phyloP scores from a whole-genome alignment of 202 grass and related monocot species.

The Dendrocalamus latiflorus region DNA sequence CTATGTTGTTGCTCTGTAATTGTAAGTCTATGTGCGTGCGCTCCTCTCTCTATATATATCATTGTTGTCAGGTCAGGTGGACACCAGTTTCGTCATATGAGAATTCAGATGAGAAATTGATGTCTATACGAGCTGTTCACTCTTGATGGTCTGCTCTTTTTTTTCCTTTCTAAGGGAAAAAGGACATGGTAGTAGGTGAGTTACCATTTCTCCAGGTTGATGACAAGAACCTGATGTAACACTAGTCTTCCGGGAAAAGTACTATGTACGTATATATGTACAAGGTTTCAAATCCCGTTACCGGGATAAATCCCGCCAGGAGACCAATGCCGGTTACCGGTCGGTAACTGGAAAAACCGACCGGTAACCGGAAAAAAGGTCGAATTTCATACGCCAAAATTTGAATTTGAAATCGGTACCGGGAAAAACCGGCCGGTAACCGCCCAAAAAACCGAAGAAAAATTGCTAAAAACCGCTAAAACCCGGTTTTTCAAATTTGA shows the following conservation, averaged over 20 bases:
- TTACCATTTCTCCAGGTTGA: slow-evolving; percentile 15
- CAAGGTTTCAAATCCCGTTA: fast-evolving
- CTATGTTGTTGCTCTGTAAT: neutral
- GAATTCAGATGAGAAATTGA: neutral
- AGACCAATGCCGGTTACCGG: too few species aligned
- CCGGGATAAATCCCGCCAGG: too few species aligned
- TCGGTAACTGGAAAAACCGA: too few species aligned
- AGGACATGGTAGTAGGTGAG: slow-evolving; percentile 11
- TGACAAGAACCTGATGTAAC: neutral
- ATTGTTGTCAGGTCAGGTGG: neutral
- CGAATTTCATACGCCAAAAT: too few species aligned
- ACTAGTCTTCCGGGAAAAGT: too few species aligned
- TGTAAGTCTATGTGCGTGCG: neutral
- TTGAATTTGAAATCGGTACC: too few species aligned
- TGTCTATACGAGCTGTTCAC: neutral
- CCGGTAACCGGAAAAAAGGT: too few species aligned
- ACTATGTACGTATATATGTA: too few species aligned
- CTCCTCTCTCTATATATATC: neutral
- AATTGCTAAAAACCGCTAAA: too few species aligned
- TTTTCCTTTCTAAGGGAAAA: slow-evolving; percentile 34
- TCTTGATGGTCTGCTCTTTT: neutral
- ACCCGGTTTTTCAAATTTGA: too few species aligned
- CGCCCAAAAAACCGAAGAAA: too few species aligned
- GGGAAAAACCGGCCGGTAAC: too few species aligned
- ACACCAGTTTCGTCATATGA: neutral